A percentile compares a stretch with the other conserved stretches of the same genome.
These are phyloP conservation scores for Angomonas ambiguus DNA, from an alignment of 208 protist species.

Conservation along the genomic window DNA sequence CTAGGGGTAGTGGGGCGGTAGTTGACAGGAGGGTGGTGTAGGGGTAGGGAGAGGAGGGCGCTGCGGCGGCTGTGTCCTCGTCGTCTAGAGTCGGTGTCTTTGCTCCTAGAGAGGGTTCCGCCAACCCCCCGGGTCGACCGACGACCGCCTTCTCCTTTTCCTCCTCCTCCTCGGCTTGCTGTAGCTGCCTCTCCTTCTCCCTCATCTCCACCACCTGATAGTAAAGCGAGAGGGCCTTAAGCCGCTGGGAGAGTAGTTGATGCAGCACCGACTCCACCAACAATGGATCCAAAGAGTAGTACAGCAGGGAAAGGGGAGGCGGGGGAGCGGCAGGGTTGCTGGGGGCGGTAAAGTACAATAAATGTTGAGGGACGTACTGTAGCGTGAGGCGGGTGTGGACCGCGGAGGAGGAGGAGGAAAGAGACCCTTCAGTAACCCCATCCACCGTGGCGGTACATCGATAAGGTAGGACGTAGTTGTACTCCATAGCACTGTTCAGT, in stretches of 20 bases:
- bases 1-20: conserved; percentile 17
- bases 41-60: too few species aligned
- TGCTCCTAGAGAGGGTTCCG: too few species aligned
- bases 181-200: background rate
- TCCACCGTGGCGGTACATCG: too few species aligned
- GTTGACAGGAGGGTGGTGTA: background rate
- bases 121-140: too few species aligned
- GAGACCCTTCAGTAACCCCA: too few species aligned
- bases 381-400: background rate
- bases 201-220: background rate
- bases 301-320: conserved; percentile 9
- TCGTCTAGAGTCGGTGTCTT: too few species aligned
- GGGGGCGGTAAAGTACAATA: background rate
- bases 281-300: conserved; percentile 45
- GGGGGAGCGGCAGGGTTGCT: background rate
- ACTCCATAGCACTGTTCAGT: conserved; percentile 1
- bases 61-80: too few species aligned
- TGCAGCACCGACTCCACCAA: conserved; percentile 63
- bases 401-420: too few species aligned
- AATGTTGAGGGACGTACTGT: background rate
- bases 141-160: background rate
- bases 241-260: conserved; percentile 52
- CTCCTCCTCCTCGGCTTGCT: background rate
- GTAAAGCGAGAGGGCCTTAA: conserved; percentile 9
- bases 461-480: background rate